These are phyloP conservation scores for Heritiera littoralis DNA, from an alignment of 345 rosid genomes.

Conservation along the genomic window DNA sequence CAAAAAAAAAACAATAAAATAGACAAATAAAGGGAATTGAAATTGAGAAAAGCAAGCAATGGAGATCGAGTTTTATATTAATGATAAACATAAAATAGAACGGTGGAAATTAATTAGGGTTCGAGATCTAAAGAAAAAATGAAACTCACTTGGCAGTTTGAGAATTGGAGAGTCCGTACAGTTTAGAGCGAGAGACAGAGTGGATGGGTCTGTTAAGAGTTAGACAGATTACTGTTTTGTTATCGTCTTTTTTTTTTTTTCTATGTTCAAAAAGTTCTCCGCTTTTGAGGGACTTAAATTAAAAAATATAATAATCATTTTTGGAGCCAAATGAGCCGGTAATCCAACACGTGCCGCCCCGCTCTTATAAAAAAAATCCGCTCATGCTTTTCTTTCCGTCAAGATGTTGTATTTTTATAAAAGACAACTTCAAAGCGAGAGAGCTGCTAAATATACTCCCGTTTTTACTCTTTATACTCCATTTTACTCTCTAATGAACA, in stretches of 20 bases:
- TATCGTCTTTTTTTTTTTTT: background rate
- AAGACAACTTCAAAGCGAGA: too few relatives aligned
- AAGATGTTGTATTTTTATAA: too few relatives aligned
- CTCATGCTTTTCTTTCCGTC: too few relatives aligned
- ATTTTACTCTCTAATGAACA: too few relatives aligned
- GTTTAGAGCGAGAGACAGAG: background rate
- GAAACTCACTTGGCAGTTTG: slow-evolving; percentile 8
- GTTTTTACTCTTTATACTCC: too few relatives aligned
- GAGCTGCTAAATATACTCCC: too few relatives aligned
- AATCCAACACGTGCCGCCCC: background rate
- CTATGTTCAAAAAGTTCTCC: too few relatives aligned
- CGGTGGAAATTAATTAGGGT: background rate
- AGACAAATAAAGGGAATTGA: background rate
- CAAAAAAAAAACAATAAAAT: background rate
- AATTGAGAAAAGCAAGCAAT: background rate
- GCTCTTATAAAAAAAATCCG: too few relatives aligned
- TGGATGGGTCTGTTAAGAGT: background rate
- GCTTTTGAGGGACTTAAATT: background rate
- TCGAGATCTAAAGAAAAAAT: background rate
- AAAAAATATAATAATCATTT: background rate
- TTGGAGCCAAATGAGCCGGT: background rate
- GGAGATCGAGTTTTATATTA: slow-evolving; percentile 1
- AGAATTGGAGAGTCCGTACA: background rate
- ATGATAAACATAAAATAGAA: background rate
- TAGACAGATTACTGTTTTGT: background rate